A percentile compares a stretch with the other conserved stretches of the same genome.
These are phyloP conservation scores for Parmelia sp. DNA, from an alignment of 495 filamentous ascomycete species.

Conservation along the genomic window DNA sequence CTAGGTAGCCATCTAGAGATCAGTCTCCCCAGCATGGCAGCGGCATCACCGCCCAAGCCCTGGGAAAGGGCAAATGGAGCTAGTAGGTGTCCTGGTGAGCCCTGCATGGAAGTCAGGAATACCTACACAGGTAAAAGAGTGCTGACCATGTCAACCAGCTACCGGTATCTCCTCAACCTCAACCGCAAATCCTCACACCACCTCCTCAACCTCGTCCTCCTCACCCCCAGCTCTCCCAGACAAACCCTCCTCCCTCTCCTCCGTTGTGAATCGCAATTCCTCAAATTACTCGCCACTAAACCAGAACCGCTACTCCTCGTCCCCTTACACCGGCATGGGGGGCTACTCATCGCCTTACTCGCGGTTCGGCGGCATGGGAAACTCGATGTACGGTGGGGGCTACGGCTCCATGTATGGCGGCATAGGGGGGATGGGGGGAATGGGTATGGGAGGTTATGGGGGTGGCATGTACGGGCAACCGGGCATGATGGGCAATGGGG, in stretches of 20 bases:
- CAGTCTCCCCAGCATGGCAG: slow-evolving; percentile 8
- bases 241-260: slow-evolving; percentile 60
- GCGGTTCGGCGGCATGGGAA: slow-evolving; percentile 55
- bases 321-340: slow-evolving; percentile 41
- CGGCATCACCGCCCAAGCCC: slow-evolving; percentile 85
- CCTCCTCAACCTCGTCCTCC: slow-evolving; percentile 38
- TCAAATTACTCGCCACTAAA: slow-evolving; percentile 75
- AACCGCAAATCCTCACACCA: slow-evolving; percentile 34
- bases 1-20: not conserved
- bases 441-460: slow-evolving; percentile 48
- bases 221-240: slow-evolving; percentile 68
- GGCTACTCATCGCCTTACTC: slow-evolving; percentile 60
- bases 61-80: slow-evolving; percentile 78
- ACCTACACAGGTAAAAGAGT: not conserved
- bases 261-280: slow-evolving; percentile 76
- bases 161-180: slow-evolving; percentile 13
- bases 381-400: slow-evolving; percentile 54
- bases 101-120: not conserved
- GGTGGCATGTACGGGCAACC: slow-evolving; percentile 50
- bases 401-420: slow-evolving; percentile 46
- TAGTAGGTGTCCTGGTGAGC: slow-evolving; percentile 38
- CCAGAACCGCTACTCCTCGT: slow-evolving; percentile 26
- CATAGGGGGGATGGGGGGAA: slow-evolving; percentile 46
- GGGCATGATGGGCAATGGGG: slow-evolving; percentile 44
- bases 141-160: slow-evolving; percentile 18